Evolutionary conservation across 169 alveolate genomes (phyloP).

Genomic region (Babesia gibsoni): DNA sequence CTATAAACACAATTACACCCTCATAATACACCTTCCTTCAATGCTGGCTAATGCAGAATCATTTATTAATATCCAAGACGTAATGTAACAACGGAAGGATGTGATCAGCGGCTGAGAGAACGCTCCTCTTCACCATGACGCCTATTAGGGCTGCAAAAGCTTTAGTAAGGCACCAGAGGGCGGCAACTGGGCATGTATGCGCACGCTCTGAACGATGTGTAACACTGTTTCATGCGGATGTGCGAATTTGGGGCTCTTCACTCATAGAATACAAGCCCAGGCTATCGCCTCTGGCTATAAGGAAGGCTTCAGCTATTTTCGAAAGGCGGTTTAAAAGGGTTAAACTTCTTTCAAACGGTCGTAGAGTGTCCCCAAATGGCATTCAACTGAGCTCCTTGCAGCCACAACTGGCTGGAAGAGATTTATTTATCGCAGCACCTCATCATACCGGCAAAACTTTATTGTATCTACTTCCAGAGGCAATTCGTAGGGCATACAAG

Average conservation of each 20-base stretch:
- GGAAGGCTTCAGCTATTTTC: constrained; percentile 1
- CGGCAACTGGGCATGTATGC: background rate
- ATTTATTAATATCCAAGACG: no score
- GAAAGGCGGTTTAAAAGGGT: constrained; percentile 19
- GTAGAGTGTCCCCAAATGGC: constrained; percentile 34
- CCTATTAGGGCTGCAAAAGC: background rate
- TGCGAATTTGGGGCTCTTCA: constrained; percentile 64
- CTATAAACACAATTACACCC: no score
- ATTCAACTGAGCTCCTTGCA: constrained; percentile 26
- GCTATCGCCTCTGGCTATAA: background rate
- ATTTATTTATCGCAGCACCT: constrained; percentile 53
- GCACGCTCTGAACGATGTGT: constrained; percentile 1
- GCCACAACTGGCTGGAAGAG: constrained; percentile 63
- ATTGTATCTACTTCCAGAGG: constrained; percentile 52
- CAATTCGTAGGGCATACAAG: background rate
- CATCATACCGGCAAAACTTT: constrained; percentile 52
- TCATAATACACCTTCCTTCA: no score
- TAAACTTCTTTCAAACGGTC: constrained; percentile 20
- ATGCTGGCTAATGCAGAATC: no score
- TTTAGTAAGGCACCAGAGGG: background rate
- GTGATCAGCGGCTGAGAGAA: no score
- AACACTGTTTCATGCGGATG: constrained; percentile 33
- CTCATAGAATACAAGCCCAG: constrained; percentile 35
- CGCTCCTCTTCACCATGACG: constrained; percentile 1
- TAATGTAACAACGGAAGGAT: no score